A percentile compares a stretch with the other conserved stretches of the same genome.
Conservation (phyloP, 23 red algal genomes). For the Gracilaria domingensis region DNA sequence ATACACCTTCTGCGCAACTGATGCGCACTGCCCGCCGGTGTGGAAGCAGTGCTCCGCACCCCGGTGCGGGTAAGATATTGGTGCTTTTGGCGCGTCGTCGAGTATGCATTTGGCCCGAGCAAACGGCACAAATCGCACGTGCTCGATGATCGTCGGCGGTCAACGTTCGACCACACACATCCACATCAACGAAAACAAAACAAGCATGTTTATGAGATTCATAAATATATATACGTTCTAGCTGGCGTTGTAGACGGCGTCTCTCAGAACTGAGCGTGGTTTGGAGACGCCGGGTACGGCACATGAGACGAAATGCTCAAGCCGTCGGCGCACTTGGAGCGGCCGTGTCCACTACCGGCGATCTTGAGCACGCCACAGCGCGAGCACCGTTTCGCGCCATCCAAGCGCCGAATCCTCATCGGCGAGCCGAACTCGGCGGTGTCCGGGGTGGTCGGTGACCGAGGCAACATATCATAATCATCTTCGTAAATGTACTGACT, state of each 20-base stretch:
- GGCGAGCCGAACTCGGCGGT: conserved; percentile 53
- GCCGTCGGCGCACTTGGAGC: conserved; percentile 67
- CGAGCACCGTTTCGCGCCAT: conserved; percentile 62
- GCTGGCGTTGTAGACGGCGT: background rate
- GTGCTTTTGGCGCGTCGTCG: background rate
- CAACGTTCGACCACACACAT: background rate
- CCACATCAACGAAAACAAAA: background rate
- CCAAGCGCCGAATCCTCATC: conserved; percentile 22
- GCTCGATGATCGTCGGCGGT: background rate
- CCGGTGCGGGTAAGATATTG: background rate
- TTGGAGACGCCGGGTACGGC: conserved; percentile 23
- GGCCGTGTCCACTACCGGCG: conserved; percentile 72
- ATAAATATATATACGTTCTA: background rate
- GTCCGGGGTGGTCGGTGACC: conserved; percentile 10
- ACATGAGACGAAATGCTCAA: conserved; percentile 44
- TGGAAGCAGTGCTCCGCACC: too few relatives aligned
- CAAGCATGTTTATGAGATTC: background rate
- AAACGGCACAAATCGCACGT: background rate
- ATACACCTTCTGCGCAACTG: too few relatives aligned
- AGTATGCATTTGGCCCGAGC: background rate
- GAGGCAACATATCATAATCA: background rate
- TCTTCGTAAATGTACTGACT: background rate
- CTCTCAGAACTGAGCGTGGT: background rate
- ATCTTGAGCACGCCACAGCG: conserved; percentile 66
- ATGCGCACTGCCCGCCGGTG: too few relatives aligned